Base-by-base conservation (phyloP, 164 flowering plant genomes). In the Taxillus chinensis region DNA sequence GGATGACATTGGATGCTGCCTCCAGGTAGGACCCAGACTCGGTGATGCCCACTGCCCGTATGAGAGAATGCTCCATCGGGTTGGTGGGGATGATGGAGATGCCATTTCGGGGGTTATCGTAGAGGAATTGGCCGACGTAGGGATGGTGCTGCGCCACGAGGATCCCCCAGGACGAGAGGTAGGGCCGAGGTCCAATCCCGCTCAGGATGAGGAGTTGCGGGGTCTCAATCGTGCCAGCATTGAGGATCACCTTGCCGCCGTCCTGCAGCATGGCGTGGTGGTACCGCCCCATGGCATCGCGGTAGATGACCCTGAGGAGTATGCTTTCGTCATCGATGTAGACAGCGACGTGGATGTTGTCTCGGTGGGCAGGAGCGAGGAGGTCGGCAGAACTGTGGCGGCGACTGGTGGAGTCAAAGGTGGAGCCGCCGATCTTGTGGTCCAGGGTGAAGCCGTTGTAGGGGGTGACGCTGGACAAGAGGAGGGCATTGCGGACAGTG, bases 1-100 rank as follows among this genome's bases (percentile, higher is more conserved):
- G 86, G 27, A 82, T 59, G 8, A 75, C 66, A 58, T 75, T 84
- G 1, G 96, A 87, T 4, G 95, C 84, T 8, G 96, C 87, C 65
- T 88, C 96, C 0, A 93, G 43, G 61, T 75, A 90, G 52, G 75
- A 64, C 5, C 96, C 96, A 0, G 67, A 54, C 15, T 72, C 59
- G 3, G 96, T 85, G 37, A 92, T 92, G 38, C 96, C 98, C 41
- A 88, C 98, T 2, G 83, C 86, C 67, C 90, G 92, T 16, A 88
- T 90, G 52, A 92, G 77, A 5, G 92, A 83, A 37, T 77, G 82
- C 39, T 82, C 82, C 42, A 90, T 39, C 1, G 92, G 95, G 16
- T 71, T 9, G 3, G 93, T 77, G 1, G 92, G 79, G 37, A 85
- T 65, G 58, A 92, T 67, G 3, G 93, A 85, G 62, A 92, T 79